phyloP scores from a whole-genome alignment of 2,329 filamentous ascomycete species.

The Arthroderma sp. region DNA sequence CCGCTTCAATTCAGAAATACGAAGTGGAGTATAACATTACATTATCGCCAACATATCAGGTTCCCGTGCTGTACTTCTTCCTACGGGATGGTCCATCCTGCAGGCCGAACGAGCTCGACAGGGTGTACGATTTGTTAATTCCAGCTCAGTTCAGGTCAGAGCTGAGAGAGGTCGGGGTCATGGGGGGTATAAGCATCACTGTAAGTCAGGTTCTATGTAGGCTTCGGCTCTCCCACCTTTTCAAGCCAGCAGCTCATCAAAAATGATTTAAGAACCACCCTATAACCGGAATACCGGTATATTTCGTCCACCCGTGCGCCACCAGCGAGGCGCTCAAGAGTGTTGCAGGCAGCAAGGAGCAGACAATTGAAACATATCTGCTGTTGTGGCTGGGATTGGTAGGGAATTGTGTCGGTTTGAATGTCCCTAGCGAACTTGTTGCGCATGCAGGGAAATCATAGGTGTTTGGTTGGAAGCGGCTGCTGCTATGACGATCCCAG shows the following conservation, averaged over 20 bases:
- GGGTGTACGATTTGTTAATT: conserved; percentile 48
- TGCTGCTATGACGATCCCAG: not conserved
- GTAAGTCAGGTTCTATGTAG: conserved; percentile 43
- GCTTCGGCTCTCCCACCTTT: not conserved
- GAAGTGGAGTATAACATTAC: conserved; percentile 60
- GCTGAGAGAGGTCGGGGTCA: conserved; percentile 49
- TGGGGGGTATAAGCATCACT: conserved; percentile 64
- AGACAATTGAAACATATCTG: conserved; percentile 55
- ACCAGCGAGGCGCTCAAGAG: conserved; percentile 67
- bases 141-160: conserved; percentile 51
- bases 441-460: not conserved
- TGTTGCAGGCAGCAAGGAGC: conserved; percentile 38
- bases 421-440: conserved; percentile 57
- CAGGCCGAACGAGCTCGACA: conserved; percentile 51
- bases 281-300: conserved; percentile 60
- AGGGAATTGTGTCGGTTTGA: conserved; percentile 66
- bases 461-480: not conserved
- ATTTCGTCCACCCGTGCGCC: conserved; percentile 88
- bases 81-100: conserved; percentile 47
- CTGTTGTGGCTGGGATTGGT: conserved; percentile 82
- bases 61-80: conserved; percentile 66
- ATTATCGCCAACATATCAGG: conserved; percentile 60
- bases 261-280: conserved; percentile 59
- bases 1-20: conserved; percentile 24
- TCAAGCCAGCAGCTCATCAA: conserved; percentile 14